Evolutionary conservation across 1,284 basidiomycete genomes (phyloP).

Genomic region (Tylopilus sp.): DNA sequence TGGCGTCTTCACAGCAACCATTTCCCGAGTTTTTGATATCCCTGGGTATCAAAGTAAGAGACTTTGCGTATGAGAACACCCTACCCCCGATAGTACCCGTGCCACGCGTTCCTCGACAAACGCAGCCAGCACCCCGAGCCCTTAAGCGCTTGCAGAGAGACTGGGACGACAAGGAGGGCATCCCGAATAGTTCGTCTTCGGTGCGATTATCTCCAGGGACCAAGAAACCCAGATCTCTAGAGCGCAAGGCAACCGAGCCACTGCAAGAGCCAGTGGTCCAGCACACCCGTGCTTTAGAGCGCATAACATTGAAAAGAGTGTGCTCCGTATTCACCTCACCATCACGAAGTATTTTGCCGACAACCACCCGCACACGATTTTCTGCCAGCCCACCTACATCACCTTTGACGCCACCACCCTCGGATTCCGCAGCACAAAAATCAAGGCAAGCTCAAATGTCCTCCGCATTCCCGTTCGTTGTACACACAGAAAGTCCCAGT

Average conservation of each 20-base stretch:
- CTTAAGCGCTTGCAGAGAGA: constrained; percentile 38
- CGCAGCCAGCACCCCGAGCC: constrained; percentile 39
- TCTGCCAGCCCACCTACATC: constrained; percentile 23
- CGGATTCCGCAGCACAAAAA: constrained; percentile 39
- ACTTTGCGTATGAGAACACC: constrained; percentile 64
- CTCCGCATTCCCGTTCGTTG: constrained; percentile 49
- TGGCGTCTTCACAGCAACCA: constrained; percentile 32
- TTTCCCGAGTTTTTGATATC: constrained; percentile 37
- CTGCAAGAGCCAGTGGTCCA: constrained; percentile 27
- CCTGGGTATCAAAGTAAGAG: constrained; percentile 61
- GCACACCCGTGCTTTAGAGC: constrained; percentile 17
- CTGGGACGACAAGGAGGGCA: constrained; percentile 29
- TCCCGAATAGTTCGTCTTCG: background rate
- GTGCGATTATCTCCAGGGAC: constrained; percentile 12
- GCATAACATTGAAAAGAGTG: constrained; percentile 18
- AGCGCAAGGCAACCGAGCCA: constrained; percentile 50
- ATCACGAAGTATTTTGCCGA: constrained; percentile 4
- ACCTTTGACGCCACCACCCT: constrained; percentile 25
- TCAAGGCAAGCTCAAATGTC: constrained; percentile 47
- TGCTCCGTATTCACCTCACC: constrained; percentile 14
- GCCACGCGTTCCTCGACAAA: constrained; percentile 39
- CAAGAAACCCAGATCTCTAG: constrained; percentile 35
- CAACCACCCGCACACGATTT: constrained; percentile 7
- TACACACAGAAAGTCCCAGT: constrained; percentile 35
- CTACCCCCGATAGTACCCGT: constrained; percentile 55